A percentile compares a stretch with the other conserved stretches of the same genome.
Evolutionary conservation across 2,329 filamentous ascomycete species (phyloP).

Genomic region (Phoma sp.): DNA sequence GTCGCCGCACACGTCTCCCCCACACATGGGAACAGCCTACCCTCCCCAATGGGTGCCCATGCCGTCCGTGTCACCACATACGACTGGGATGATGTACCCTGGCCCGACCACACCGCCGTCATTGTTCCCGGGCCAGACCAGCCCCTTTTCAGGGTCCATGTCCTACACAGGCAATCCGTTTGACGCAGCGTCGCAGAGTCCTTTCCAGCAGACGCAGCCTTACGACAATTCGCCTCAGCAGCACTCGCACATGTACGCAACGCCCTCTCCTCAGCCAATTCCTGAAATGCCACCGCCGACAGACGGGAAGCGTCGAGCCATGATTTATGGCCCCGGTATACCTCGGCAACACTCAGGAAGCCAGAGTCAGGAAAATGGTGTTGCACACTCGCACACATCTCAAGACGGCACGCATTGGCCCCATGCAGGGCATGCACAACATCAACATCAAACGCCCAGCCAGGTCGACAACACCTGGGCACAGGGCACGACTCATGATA

Average conservation of each 20-base stretch:
- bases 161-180: conserved; percentile 38
- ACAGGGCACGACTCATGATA: conserved; percentile 3
- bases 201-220: conserved; percentile 20
- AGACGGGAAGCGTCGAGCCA: conserved; percentile 40
- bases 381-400: conserved; percentile 5
- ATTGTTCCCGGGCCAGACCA: conserved; percentile 36
- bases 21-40: conserved; percentile 25
- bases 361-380: conserved; percentile 6
- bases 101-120: conserved; percentile 42
- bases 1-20: conserved; percentile 36
- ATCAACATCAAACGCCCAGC: conserved; percentile 7
- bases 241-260: conserved; percentile 27
- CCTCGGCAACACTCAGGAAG: conserved; percentile 15
- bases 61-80: conserved; percentile 32
- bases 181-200: conserved; percentile 23
- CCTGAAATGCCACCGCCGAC: conserved; percentile 44
- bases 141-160: conserved; percentile 39
- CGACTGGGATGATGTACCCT: conserved; percentile 35
- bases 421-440: conserved; percentile 2
- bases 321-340: conserved; percentile 40
- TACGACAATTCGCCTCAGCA: conserved; percentile 23
- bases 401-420: conserved; percentile 11
- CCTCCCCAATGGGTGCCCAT: conserved; percentile 39
- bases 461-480: conserved; percentile 7
- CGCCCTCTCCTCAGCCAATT: conserved; percentile 38